These are phyloP conservation scores for Vachellia collinsii DNA, from an alignment of 306 rosid genomes.

Conservation along the genomic window DNA sequence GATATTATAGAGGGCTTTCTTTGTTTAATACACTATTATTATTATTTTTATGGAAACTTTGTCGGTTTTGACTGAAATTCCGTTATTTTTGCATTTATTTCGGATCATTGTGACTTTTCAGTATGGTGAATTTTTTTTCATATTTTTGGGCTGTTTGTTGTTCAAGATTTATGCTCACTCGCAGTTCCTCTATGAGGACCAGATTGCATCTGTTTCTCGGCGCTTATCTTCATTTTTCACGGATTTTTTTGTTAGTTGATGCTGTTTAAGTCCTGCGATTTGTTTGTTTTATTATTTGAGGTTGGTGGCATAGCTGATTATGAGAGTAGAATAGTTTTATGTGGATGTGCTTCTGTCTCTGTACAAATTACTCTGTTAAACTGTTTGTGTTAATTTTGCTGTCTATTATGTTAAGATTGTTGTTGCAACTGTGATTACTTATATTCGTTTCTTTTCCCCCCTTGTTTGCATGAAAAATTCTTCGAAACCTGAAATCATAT, in stretches of 20 bases:
- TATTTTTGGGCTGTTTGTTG: not conserved
- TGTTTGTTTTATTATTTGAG: slow-evolving; percentile 16
- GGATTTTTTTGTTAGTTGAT: not conserved
- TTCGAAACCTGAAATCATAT: not conserved
- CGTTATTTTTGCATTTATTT: slow-evolving; percentile 36
- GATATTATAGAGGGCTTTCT: not conserved
- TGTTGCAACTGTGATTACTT: not conserved
- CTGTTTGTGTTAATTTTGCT: not conserved
- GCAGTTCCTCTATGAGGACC: not conserved
- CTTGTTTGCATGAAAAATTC: not conserved
- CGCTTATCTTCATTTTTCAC: slow-evolving; percentile 7
- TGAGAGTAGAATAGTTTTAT: not conserved
- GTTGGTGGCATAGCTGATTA: slow-evolving; percentile 17
- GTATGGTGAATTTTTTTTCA: slow-evolving; percentile 15
- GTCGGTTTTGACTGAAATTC: slow-evolving; percentile 33
- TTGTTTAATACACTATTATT: not conserved
- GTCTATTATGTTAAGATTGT: not conserved
- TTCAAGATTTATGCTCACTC: slow-evolving; percentile 18
- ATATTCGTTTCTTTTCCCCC: too few relatives aligned
- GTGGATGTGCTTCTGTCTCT: not conserved
- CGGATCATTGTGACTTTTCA: slow-evolving; percentile 45
- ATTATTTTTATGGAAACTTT: not conserved
- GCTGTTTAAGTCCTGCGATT: not conserved
- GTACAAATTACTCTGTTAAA: slow-evolving; percentile 7
- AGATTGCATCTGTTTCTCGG: slow-evolving; percentile 3